Conservation (phyloP, 306 rosid genomes). For the Morella rubra region DNA sequence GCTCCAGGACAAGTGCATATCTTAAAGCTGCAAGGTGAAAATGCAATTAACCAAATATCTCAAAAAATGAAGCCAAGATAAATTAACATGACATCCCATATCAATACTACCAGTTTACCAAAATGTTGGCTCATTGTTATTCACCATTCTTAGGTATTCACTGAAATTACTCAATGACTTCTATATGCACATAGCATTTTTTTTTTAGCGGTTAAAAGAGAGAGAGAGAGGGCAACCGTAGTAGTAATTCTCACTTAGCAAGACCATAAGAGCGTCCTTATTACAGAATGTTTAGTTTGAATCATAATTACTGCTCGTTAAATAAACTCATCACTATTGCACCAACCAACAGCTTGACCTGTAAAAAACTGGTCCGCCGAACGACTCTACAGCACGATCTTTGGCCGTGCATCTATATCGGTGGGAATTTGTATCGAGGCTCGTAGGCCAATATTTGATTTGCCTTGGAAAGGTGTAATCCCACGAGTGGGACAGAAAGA, state of each 20-base stretch:
- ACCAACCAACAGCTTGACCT: no score
- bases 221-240: no score
- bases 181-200: background rate
- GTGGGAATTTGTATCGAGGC: constrained; percentile 10
- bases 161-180: background rate
- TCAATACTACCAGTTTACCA: background rate
- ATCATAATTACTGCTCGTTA: no score
- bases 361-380: no score
- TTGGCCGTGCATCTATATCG: background rate
- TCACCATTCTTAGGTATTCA: background rate
- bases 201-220: no score
- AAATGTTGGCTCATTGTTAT: background rate
- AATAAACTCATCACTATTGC: no score
- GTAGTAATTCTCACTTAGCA: no score
- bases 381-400: no score
- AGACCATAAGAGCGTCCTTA: no score
- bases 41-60: constrained; percentile 11
- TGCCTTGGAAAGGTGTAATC: constrained; percentile 44
- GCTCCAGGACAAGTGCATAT: constrained; percentile 88
- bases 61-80: background rate
- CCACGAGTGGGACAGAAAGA: constrained; percentile 47
- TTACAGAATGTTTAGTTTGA: no score
- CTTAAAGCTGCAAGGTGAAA: constrained; percentile 61
- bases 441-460: constrained; percentile 2
- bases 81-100: background rate